Evolutionary conservation across 306 rosid species (phyloP).

Genomic region (Prunus persica): Prunus_persica_NCBIv2 NC_034012.1:3219501-3220000

Average conservation of each 20-base stretch:
- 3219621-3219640: background rate
- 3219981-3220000: too few relatives aligned
- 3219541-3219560: background rate
- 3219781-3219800: constrained; percentile 66
- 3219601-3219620: background rate
- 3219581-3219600: background rate
- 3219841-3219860: constrained; percentile 39
- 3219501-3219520: background rate
- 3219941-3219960: too few relatives aligned
- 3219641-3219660: too few relatives aligned
- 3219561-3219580: background rate
- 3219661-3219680: constrained; percentile 96
- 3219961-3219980: too few relatives aligned
- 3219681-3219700: constrained; percentile 97
- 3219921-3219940: too few relatives aligned
- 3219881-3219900: background rate
- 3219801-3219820: constrained; percentile 88
- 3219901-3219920: background rate
- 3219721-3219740: constrained; percentile 14
- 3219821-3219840: constrained; percentile 97
- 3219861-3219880: constrained; percentile 6
- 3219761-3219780: constrained; percentile 56
- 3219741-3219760: constrained; percentile 31
- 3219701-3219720: constrained; percentile 19
- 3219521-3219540: background rate